A percentile compares a stretch with the other conserved stretches of the same genome.
Conservation (phyloP, 441 rosid species). For the Populus hybrid region DNA sequence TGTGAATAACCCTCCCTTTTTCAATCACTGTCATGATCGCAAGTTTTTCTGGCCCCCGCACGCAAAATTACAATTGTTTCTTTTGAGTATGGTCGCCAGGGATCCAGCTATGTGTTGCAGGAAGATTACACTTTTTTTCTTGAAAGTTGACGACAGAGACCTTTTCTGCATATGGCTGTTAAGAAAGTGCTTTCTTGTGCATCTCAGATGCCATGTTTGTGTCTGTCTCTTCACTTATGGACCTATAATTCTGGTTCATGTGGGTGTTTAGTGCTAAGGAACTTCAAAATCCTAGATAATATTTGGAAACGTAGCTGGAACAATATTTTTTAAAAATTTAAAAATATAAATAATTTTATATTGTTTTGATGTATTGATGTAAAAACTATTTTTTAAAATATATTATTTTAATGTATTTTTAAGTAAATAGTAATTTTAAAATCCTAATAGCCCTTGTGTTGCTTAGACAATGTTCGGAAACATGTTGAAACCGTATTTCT, state of each 20-base stretch:
- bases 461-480: background rate
- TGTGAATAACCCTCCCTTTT: background rate
- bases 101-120: background rate
- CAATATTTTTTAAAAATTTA: no score
- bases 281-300: background rate
- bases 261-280: background rate
- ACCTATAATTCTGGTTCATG: background rate
- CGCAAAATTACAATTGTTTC: background rate
- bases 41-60: background rate
- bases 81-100: background rate
- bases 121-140: background rate
- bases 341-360: no score
- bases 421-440: no score
- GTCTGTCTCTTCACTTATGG: no score
- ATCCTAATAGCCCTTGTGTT: no score
- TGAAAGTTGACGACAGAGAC: background rate
- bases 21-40: background rate
- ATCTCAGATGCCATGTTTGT: no score
- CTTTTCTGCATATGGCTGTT: background rate
- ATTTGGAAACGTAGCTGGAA: fast-evolving
- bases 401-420: no score
- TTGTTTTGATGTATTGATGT: no score
- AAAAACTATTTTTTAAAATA: no score
- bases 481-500: no score
- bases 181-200: background rate